Conservation (phyloP, 73 alveolate genomes). For the Strombidium stylifer region DNA sequence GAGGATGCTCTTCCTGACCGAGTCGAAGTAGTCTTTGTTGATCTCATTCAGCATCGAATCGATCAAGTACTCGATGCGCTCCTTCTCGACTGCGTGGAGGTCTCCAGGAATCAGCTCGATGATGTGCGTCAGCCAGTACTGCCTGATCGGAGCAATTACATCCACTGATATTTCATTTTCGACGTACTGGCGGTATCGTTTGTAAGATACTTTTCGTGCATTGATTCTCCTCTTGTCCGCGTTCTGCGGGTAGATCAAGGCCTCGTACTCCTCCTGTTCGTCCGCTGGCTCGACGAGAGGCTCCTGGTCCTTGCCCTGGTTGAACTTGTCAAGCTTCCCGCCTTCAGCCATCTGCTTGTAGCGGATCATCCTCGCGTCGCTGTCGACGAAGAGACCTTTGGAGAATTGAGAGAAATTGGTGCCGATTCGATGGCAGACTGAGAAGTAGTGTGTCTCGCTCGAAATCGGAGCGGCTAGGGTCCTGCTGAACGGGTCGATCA, state of each 20-base stretch:
- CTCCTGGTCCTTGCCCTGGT: constrained; percentile 60
- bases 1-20: constrained; percentile 75
- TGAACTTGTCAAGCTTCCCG: constrained; percentile 70
- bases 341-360: constrained; percentile 70
- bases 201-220: constrained; percentile 74
- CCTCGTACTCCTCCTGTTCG: constrained; percentile 70
- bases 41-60: constrained; percentile 88
- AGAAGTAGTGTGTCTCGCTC: constrained; percentile 75
- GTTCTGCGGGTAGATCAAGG: constrained; percentile 46
- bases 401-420: constrained; percentile 79
- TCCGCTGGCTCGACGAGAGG: constrained; percentile 80
- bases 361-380: constrained; percentile 75
- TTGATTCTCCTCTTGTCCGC: constrained; percentile 54
- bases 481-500: constrained; percentile 90
- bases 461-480: constrained; percentile 96
- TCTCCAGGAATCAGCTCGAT: constrained; percentile 88
- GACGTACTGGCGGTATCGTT: constrained; percentile 78
- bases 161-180: constrained; percentile 91
- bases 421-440: constrained; percentile 86
- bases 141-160: constrained; percentile 86
- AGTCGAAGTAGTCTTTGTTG: constrained; percentile 78
- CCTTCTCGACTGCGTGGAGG: constrained; percentile 70
- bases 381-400: constrained; percentile 79
- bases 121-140: constrained; percentile 87
- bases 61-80: constrained; percentile 64